Conservation (phyloP, 2,329 filamentous ascomycete species). For the Pseudogymnoascus sp. region DNA sequence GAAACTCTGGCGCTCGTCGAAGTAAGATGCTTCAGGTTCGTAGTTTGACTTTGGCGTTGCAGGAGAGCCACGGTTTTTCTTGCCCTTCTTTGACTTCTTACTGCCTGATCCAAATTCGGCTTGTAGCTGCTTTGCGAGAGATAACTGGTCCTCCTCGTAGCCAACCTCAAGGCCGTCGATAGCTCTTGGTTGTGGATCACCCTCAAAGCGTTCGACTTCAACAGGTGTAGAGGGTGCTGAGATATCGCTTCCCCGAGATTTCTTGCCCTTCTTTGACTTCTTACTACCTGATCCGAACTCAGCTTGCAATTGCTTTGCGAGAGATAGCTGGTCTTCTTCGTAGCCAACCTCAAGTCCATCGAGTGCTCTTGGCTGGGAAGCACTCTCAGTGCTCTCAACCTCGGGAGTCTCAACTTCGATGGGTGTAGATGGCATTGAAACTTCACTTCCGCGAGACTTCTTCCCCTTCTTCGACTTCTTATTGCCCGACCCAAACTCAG, state of each 20-base stretch:
- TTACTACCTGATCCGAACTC: conserved; percentile 23
- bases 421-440: not conserved
- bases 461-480: conserved; percentile 28
- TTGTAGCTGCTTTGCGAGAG: not conserved
- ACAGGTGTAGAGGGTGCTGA: not conserved
- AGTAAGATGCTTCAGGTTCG: not conserved
- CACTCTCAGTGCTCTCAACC: not conserved
- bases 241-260: not conserved
- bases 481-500: not conserved
- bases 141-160: conserved; percentile 2
- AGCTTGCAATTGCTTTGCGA: conserved; percentile 19
- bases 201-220: not conserved
- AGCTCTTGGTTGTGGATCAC: conserved; percentile 11
- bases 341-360: conserved; percentile 16
- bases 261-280: conserved; percentile 22
- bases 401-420: not conserved
- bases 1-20: not conserved
- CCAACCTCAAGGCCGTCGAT: conserved; percentile 13
- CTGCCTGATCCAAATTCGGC: conserved; percentile 19
- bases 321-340: conserved; percentile 21
- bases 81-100: conserved; percentile 32
- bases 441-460: not conserved
- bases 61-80: conserved; percentile 14
- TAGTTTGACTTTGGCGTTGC: not conserved
- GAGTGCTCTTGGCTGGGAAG: not conserved